These are phyloP conservation scores for Zostera marina DNA, from an alignment of 116 monocot genomes.

Conservation along the genomic window DNA sequence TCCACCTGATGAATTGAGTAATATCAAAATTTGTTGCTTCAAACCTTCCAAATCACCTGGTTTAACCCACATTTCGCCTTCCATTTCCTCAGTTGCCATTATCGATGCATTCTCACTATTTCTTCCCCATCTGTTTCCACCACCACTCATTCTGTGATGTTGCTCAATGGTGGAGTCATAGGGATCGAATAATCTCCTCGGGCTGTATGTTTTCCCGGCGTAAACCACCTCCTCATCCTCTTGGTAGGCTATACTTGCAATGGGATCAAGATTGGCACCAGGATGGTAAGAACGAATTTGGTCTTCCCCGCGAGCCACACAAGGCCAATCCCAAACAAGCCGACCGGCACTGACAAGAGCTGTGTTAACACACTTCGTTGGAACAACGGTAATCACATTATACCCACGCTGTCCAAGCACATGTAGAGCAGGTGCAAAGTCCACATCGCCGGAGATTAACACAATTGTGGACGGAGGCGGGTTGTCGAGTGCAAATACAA, in stretches of 20 bases:
- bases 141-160: slow-evolving; percentile 11
- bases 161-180: slow-evolving; percentile 2
- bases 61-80: slow-evolving; percentile 31
- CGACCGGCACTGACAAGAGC: slow-evolving; percentile 71
- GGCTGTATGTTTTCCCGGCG: no score
- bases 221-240: no score
- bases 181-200: no score
- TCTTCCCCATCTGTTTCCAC: no score
- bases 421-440: slow-evolving; percentile 88
- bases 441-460: slow-evolving; percentile 88
- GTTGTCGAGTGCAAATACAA: slow-evolving; percentile 80
- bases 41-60: slow-evolving; percentile 70
- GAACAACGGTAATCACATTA: slow-evolving; percentile 63
- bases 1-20: slow-evolving; percentile 62
- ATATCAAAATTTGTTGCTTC: slow-evolving; percentile 44
- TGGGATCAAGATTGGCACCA: not conserved
- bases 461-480: slow-evolving; percentile 68
- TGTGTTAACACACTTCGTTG: slow-evolving; percentile 39
- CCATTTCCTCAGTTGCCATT: no score
- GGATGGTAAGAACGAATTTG: slow-evolving; percentile 27
- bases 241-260: no score
- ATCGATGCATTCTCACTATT: no score
- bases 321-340: slow-evolving; percentile 89
- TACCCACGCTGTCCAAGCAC: slow-evolving; percentile 92
- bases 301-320: slow-evolving; percentile 69